These are phyloP conservation scores for Naganishia onofrii DNA, from an alignment of 768 basidiomycete genomes.

Conservation along the genomic window DNA sequence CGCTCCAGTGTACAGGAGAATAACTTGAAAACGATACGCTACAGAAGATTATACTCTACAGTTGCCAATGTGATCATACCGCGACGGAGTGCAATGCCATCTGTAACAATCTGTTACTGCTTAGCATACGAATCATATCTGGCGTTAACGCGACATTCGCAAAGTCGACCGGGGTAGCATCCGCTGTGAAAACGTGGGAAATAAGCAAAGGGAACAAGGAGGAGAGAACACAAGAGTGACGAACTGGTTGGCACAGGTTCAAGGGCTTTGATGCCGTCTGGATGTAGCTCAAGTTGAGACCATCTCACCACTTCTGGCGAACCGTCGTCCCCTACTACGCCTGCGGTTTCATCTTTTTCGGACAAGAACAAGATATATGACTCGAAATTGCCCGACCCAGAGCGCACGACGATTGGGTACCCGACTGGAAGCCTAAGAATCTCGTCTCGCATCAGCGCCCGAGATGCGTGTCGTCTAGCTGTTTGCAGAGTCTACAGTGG, in stretches of 20 bases:
- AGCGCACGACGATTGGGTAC: conserved; percentile 77
- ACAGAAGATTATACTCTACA: background rate
- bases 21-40: background rate
- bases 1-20: background rate
- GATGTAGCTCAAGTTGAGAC: conserved; percentile 10
- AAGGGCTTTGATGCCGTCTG: background rate
- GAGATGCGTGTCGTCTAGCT: conserved; percentile 70
- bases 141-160: conserved; percentile 28
- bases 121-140: conserved; percentile 23
- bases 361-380: conserved; percentile 72
- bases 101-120: conserved; percentile 15
- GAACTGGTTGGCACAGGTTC: conserved; percentile 1
- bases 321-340: conserved; percentile 65
- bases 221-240: background rate
- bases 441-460: conserved; percentile 62
- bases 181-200: background rate
- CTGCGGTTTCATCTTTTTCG: conserved; percentile 67
- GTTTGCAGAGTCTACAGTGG: conserved; percentile 65
- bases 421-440: conserved; percentile 54
- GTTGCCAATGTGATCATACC: background rate
- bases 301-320: conserved; percentile 18
- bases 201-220: background rate
- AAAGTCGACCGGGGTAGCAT: conserved; percentile 20
- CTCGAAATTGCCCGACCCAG: conserved; percentile 79
- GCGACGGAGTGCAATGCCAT: conserved; percentile 13